Conservation (phyloP, 2,329 filamentous ascomycete species). For the Periconia digitata region DNA sequence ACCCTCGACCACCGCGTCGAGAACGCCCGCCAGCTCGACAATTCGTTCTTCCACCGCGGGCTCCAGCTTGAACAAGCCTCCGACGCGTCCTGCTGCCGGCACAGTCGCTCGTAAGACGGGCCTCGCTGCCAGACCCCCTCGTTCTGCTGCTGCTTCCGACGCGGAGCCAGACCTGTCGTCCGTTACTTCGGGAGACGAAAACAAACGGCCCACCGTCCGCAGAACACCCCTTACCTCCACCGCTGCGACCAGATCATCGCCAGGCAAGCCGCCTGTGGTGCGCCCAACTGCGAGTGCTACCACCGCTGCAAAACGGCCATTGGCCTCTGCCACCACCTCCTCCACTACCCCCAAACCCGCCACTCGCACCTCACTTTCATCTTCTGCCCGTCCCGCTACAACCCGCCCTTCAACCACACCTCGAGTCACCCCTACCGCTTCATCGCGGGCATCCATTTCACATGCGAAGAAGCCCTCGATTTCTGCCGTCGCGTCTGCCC, state of each 20-base stretch:
- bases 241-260: conserved; percentile 25
- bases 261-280: conserved; percentile 22
- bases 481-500: conserved; percentile 12
- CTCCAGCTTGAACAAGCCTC: conserved; percentile 39
- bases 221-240: conserved; percentile 22
- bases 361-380: conserved; percentile 31
- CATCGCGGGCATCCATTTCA: conserved; percentile 22
- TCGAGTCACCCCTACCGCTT: conserved; percentile 19
- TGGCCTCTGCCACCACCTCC: conserved; percentile 17
- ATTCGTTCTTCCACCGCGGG: conserved; percentile 28
- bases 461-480: conserved; percentile 36
- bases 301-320: conserved; percentile 29
- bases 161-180: conserved; percentile 37
- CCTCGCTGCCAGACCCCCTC: conserved; percentile 22
- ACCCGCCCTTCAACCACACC: conserved; percentile 27
- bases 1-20: conserved; percentile 29
- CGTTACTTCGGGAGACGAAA: conserved; percentile 40
- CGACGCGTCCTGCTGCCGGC: conserved; percentile 34
- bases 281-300: conserved; percentile 19
- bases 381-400: conserved; percentile 22
- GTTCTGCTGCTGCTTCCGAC: conserved; percentile 27
- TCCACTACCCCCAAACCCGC: conserved; percentile 16
- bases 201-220: conserved; percentile 33
- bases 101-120: conserved; percentile 26
- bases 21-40: conserved; percentile 23